phyloP scores from a whole-genome alignment of 2,329 filamentous ascomycete species.

The Beauveria bassiana region DNA sequence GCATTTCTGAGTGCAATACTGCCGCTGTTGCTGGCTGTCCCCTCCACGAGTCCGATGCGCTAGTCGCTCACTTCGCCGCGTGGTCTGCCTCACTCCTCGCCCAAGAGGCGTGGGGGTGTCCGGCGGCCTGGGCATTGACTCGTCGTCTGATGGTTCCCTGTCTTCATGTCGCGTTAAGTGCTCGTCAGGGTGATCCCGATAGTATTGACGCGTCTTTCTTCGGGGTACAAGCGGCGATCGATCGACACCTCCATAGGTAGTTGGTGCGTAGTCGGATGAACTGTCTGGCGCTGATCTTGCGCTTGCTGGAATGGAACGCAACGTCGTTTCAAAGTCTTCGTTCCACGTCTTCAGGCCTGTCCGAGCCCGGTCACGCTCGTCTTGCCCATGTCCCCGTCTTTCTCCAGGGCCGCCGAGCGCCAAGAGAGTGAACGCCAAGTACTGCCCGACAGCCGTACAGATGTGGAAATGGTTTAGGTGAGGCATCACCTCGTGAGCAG shows the following conservation, averaged over 20 bases:
- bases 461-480: background rate
- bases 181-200: background rate
- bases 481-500: background rate
- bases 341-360: constrained; percentile 14
- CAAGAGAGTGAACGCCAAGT: constrained; percentile 10
- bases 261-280: constrained; percentile 14
- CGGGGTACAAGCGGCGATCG: constrained; percentile 12
- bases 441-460: constrained; percentile 7
- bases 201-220: background rate
- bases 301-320: constrained; percentile 17
- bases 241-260: constrained; percentile 15
- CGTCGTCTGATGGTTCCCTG: background rate
- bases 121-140: background rate
- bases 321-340: constrained; percentile 20
- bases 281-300: constrained; percentile 8
- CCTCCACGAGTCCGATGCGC: background rate
- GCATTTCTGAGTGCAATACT: constrained; percentile 33
- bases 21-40: background rate
- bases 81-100: background rate
- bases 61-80: background rate
- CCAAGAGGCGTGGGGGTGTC: background rate
- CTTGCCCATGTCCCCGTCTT: constrained; percentile 13
- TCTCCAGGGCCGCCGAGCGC: background rate
- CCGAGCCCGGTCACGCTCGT: constrained; percentile 14
- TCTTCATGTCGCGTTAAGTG: background rate